These are phyloP conservation scores for Aristolochia californica DNA, from an alignment of 164 flowering plant species.

Conservation along the genomic window DNA sequence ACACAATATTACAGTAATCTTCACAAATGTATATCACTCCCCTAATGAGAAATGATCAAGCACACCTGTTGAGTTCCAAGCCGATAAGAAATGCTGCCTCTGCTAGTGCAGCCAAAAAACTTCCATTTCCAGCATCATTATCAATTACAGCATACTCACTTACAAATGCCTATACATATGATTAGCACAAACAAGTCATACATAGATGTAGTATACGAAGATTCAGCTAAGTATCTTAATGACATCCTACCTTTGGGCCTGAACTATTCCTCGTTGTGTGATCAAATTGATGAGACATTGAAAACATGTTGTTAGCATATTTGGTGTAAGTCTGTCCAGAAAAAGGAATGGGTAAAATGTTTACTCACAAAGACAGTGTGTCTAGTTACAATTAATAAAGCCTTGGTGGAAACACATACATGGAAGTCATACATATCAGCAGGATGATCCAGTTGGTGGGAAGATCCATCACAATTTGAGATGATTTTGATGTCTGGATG, in stretches of 20 bases:
- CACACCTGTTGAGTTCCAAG: conserved; percentile 75
- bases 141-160: conserved; percentile 97
- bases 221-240: background rate
- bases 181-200: background rate
- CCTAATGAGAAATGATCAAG: background rate
- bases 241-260: conserved; percentile 71
- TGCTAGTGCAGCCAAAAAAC: conserved; percentile 68
- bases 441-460: conserved; percentile 64
- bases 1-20: no score
- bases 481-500: conserved; percentile 82
- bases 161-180: conserved; percentile 64
- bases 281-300: conserved; percentile 44
- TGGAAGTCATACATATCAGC: conserved; percentile 91
- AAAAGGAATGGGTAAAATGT: background rate
- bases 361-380: no score
- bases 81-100: conserved; percentile 94
- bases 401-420: conserved; percentile 27
- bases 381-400: background rate
- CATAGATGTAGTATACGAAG: background rate
- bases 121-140: conserved; percentile 75
- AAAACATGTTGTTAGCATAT: conserved; percentile 45
- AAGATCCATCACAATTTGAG: conserved; percentile 86
- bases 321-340: conserved; percentile 43
- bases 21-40: no score
- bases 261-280: conserved; percentile 25